Conservation (phyloP, 805 yeast species). For the Schizosaccharomyces cryophilus region DNA sequence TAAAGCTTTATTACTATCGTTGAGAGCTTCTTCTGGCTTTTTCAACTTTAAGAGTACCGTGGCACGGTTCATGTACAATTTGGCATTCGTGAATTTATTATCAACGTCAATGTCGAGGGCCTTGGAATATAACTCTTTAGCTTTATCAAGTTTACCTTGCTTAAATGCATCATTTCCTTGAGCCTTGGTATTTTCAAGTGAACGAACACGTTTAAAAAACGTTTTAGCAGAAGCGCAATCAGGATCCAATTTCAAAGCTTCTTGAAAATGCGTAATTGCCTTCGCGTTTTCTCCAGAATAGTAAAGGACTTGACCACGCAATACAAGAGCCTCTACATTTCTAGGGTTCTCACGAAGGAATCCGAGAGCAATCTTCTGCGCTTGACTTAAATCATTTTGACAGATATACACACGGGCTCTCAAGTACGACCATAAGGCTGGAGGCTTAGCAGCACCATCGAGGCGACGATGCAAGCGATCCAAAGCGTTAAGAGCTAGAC, state of each 20-base stretch:
- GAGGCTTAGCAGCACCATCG: conserved; percentile 15
- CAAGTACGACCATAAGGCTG: conserved; percentile 11
- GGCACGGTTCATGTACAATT: conserved; percentile 62
- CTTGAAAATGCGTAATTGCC: conserved; percentile 17
- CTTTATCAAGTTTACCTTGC: conserved; percentile 34
- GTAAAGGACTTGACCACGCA: conserved; percentile 17
- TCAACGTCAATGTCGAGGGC: conserved; percentile 44
- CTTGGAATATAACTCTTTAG: conserved; percentile 42
- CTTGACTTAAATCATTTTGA: conserved; percentile 15
- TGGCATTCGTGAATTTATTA: conserved; percentile 24
- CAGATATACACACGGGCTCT: conserved; percentile 5
- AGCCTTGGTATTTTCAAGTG: conserved; percentile 14
- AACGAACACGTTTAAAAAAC: conserved; percentile 13
- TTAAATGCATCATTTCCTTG: conserved; percentile 56
- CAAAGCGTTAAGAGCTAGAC: conserved; percentile 16
- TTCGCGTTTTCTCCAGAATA: conserved; percentile 17
- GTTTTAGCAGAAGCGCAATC: conserved; percentile 16
- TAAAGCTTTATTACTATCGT: conserved; percentile 49
- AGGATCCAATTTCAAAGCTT: conserved; percentile 20
- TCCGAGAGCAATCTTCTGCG: conserved; percentile 15
- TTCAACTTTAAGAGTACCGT: conserved; percentile 62
- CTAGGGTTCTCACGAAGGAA: conserved; percentile 15
- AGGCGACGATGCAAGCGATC: conserved; percentile 17
- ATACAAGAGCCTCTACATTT: conserved; percentile 18
- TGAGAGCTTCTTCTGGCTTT: conserved; percentile 51